Conservation (phyloP, 2,329 filamentous ascomycete genomes). For the Shiraia sp. region DNA sequence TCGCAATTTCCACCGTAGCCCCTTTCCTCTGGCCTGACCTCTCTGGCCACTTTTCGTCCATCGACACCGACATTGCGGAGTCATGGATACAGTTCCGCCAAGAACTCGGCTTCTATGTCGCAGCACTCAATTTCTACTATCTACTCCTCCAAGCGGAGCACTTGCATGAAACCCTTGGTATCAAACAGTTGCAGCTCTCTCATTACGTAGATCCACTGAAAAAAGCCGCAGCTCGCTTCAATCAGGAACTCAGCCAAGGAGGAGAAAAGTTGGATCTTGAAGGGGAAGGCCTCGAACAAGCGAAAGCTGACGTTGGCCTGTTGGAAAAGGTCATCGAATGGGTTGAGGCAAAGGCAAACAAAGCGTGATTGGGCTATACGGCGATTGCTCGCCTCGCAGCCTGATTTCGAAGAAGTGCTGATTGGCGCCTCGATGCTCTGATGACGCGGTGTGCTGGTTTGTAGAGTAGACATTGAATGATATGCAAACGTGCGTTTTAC, state of each 20-base stretch:
- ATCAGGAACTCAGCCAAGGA: conserved; percentile 39
- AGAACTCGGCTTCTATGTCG: conserved; percentile 59
- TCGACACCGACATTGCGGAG: conserved; percentile 27
- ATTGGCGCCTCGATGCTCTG: too few species aligned
- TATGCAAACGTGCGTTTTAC: too few species aligned
- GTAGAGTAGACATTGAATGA: too few species aligned
- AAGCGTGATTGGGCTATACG: conserved; percentile 3
- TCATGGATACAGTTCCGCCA: conserved; percentile 53
- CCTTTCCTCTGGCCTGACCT: conserved; percentile 58
- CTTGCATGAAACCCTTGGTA: conserved; percentile 52
- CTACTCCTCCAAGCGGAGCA: conserved; percentile 56
- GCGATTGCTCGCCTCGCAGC: not conserved
- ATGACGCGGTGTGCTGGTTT: too few species aligned
- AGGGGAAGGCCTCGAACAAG: conserved; percentile 39
- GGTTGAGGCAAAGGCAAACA: conserved; percentile 22
- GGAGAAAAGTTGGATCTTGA: conserved; percentile 42
- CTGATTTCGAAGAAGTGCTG: too few species aligned
- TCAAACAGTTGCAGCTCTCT: conserved; percentile 49
- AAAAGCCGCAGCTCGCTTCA: conserved; percentile 42
- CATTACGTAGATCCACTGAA: conserved; percentile 51
- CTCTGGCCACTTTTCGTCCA: conserved; percentile 44
- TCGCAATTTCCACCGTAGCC: conserved; percentile 53
- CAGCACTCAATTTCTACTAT: conserved; percentile 63
- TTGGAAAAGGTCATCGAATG: conserved; percentile 42
- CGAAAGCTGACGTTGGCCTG: conserved; percentile 38